Conservation (phyloP, 2,329 filamentous ascomycete genomes). For the Cadophora gregata region DNA sequence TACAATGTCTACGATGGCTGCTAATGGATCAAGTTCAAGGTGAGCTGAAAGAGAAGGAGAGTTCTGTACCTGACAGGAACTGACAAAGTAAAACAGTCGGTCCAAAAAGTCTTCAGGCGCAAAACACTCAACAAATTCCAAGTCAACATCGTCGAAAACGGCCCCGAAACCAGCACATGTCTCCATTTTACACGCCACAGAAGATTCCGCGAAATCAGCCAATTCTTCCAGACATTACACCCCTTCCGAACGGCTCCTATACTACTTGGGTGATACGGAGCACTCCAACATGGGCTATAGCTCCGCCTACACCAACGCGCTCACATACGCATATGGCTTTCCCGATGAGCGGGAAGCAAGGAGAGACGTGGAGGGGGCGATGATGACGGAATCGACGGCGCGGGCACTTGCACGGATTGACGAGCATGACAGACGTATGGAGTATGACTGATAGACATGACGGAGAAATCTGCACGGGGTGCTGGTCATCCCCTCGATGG, state of each 20-base stretch:
- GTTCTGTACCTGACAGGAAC: not conserved
- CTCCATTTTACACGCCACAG: not conserved
- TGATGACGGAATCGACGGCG: not conserved
- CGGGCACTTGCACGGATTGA: slow-evolving; percentile 2
- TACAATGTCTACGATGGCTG: slow-evolving; percentile 6
- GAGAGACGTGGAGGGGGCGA: slow-evolving; percentile 1
- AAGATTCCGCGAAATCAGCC: not conserved
- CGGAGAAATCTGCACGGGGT: not conserved
- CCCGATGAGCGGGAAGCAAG: not conserved
- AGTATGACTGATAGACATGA: not conserved
- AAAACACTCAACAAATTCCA: slow-evolving; percentile 5
- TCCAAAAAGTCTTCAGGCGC: not conserved
- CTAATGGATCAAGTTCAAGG: slow-evolving; percentile 4
- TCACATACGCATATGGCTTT: slow-evolving; percentile 17
- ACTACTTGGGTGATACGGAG: slow-evolving; percentile 13
- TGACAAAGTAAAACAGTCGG: not conserved
- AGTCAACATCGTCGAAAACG: not conserved
- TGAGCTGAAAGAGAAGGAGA: not conserved
- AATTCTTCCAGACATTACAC: not conserved
- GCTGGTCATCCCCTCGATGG: not conserved
- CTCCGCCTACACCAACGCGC: slow-evolving; percentile 16
- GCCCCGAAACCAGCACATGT: not conserved
- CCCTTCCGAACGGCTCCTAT: slow-evolving; percentile 15
- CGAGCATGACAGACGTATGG: not conserved
- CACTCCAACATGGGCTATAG: slow-evolving; percentile 18